Percentiles rank a stretch among this genome's conserved stretches.
phyloP scores from a whole-genome alignment of 1,139 yeast species.

The Geotrichum phurueaensis region DNA sequence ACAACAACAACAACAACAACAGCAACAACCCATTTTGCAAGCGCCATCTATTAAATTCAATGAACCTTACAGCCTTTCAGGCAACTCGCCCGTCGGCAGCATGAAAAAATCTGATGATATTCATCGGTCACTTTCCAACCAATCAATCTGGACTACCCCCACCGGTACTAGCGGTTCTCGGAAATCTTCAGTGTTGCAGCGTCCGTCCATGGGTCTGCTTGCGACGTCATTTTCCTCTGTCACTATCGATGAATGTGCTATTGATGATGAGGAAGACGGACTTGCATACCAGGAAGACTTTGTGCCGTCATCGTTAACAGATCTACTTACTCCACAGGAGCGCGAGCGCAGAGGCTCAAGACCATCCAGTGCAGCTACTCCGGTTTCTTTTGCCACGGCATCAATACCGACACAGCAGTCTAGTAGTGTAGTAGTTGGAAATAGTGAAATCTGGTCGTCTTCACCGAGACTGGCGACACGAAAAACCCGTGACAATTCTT shows the following conservation, averaged over 20 bases:
- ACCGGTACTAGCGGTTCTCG: background rate
- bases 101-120: conserved; percentile 2
- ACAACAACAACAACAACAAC: conserved; percentile 15
- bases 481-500: conserved; percentile 8
- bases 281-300: conserved; percentile 56
- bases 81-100: background rate
- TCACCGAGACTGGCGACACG: conserved; percentile 14
- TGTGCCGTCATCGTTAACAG: conserved; percentile 70
- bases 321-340: conserved; percentile 74
- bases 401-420: background rate
- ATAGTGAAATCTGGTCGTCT: conserved; percentile 16
- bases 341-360: conserved; percentile 59
- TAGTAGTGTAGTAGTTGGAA: conserved; percentile 1
- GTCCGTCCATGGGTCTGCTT: conserved; percentile 10
- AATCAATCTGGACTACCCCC: conserved; percentile 5
- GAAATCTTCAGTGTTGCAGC: background rate
- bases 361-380: conserved; percentile 27
- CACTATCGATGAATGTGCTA: conserved; percentile 37
- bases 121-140: conserved; percentile 8
- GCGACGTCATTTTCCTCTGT: conserved; percentile 12
- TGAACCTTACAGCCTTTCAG: background rate
- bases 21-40: background rate
- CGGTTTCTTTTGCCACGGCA: conserved; percentile 1
- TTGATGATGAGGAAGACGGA: conserved; percentile 38
- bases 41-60: background rate